Evolutionary conservation across 2,329 filamentous ascomycete genomes (phyloP), one percentile per base, ranked within the genome.

Genomic region (Scytalidium sp.): DNA sequence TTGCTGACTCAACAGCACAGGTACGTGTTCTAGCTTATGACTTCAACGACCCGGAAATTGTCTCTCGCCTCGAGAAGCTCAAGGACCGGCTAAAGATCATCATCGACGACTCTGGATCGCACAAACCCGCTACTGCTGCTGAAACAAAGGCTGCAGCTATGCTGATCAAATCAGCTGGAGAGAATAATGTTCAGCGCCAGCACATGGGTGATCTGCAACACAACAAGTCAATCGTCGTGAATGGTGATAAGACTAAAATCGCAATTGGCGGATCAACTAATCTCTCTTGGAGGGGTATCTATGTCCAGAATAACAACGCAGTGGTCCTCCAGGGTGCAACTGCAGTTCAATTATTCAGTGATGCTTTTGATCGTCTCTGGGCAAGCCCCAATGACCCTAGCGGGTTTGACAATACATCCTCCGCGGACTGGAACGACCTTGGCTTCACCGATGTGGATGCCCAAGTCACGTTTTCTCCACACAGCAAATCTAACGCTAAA

Each of bases 31-130:
- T 50, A 19, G 56, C 55, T 10, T 59, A 59, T 29, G 56, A 59
- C 41, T 45, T 59, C 49, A 59, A 59, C 47, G 53, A 54, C 41
- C 56, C 55, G 5, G 56, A 59, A 45, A 50, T 59, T 43, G 56
- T 59, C 5, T 47, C 40, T 20, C 50, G 55, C 5, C 53, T 59
- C 20, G 51, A 59, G 41, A 49, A 49, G 43, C 49, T 59, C 17
- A 45, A 50, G 3, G 50, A 23, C 15, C 55, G 56, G 3, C 41
- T 59, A 10, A 59, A 56, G 55, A 51, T 59, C 45, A 59, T 59
- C 39, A 58, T 58, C 9, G 56, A 58, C 17, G 56, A 58, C 36
- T 58, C 56, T 2, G 50, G 46, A 11, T 49, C 56, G 11, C 54
- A 58, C 27, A 43, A 50, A 3, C 25, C 17, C 2, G 7, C 50